A percentile compares a stretch with the other conserved stretches of the same genome.
Evolutionary conservation across 1,284 basidiomycete genomes (phyloP).

Genomic region (Boletus smithii): DNA sequence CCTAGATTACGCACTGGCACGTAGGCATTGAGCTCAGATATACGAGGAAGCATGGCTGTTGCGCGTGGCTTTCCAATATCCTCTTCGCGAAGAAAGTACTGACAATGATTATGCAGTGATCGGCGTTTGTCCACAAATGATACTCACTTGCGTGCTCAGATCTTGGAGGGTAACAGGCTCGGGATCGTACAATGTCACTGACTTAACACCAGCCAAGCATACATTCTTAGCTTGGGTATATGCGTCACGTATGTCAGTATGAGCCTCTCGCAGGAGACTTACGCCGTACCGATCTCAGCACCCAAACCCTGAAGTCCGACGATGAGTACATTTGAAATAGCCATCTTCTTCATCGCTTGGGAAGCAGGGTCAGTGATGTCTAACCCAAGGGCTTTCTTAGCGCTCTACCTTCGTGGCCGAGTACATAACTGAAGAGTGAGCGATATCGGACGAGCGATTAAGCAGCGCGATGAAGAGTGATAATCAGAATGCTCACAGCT

Average conservation of each 20-base stretch:
- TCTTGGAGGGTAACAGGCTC: conserved; percentile 84
- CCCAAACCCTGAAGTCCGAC: conserved; percentile 93
- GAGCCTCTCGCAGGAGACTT: conserved; percentile 6
- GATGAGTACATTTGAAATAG: conserved; percentile 91
- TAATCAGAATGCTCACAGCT: conserved; percentile 66
- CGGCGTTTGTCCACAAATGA: conserved; percentile 1
- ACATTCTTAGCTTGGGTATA: conserved; percentile 86
- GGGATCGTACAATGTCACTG: conserved; percentile 95
- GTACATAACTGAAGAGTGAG: conserved; percentile 71
- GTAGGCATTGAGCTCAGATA: conserved; percentile 95
- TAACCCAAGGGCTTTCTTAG: not conserved
- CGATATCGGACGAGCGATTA: conserved; percentile 23
- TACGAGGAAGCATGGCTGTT: conserved; percentile 80
- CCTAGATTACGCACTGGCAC: conserved; percentile 95
- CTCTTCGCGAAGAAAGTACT: conserved; percentile 92
- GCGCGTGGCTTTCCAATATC: conserved; percentile 91
- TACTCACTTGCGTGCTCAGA: conserved; percentile 83
- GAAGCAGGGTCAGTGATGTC: conserved; percentile 4
- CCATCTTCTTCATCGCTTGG: conserved; percentile 99
- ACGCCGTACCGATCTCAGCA: conserved; percentile 83
- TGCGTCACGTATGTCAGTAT: conserved; percentile 8
- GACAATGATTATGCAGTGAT: conserved; percentile 10
- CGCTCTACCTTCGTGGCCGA: conserved; percentile 85
- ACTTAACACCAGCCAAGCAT: conserved; percentile 95
- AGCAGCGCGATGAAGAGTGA: conserved; percentile 13